Base-by-base conservation (phyloP, 2,329 filamentous ascomycete species). In the Lecanosticta acicola region DNA sequence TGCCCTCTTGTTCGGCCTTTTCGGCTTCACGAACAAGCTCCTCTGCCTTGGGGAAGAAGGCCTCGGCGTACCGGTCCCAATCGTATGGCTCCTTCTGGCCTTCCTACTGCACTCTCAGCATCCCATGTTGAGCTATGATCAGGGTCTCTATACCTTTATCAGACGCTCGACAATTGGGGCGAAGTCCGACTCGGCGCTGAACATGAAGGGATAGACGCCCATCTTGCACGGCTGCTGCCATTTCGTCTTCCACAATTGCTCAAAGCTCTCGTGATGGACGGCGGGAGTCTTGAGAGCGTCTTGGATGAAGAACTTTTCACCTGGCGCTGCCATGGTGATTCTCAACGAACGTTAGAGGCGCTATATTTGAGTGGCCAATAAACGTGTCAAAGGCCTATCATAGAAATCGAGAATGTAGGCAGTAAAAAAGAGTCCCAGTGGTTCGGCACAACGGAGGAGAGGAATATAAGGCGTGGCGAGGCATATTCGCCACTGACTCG, bases 161-260 rank as follows among this genome's bases (percentile, higher is more conserved):
- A 89, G 68, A 45, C 77, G 68, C n/a, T 76, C 63, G 41, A 86
- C 85, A 24, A 89, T 74, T 14, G 82, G 82, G 55, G 78, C 75
- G 59, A 89, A 87, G 65, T 89, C 85, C 46, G 79, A 72, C 47
- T 77, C 76, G 3, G 73, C 69, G 39, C 81, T 79, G 65, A 88
- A 85, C 70, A 88, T 85, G 71, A 89, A 89, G 19, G 63, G 63
- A 35, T 66, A 66, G 7, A 87, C 72, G 46, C 79, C 75, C 67
- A 80, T 81, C 29, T 64, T 58, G 32, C 55, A 62, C 55, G 81
- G 81, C 55, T 76, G 71, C 66, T 81, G 81, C 84, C 84, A 89
- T 66, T 86, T 87, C 4, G 80, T 85, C 67, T 86, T 81, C 84
- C 85, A 89, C 20, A 75, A 59, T 53, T 71, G 63, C 50, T 68